These are phyloP conservation scores for Xylaria multiplex DNA, from an alignment of 2,329 filamentous ascomycete species.

Conservation along the genomic window DNA sequence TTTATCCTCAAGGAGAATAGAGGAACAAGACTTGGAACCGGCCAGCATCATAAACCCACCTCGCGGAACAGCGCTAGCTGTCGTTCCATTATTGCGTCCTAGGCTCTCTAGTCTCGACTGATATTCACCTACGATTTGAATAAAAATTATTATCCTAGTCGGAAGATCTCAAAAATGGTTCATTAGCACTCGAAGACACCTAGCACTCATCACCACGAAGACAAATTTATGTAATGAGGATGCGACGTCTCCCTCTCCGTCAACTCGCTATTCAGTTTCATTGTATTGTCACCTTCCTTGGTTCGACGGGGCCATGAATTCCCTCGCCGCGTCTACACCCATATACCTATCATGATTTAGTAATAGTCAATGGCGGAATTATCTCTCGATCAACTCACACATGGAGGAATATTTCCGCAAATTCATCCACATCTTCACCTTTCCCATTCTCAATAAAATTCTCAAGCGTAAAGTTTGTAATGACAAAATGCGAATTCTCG, in stretches of 20 bases:
- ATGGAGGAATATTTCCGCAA: conserved; percentile 45
- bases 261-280: neutral
- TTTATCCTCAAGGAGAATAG: too few species aligned
- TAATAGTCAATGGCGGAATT: neutral
- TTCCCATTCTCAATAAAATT: conserved; percentile 45
- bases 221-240: neutral
- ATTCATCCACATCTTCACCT: conserved; percentile 48
- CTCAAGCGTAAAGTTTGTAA: conserved; percentile 46
- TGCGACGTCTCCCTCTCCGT: neutral
- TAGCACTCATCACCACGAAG: neutral
- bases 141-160: neutral
- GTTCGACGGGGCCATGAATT: conserved; percentile 35
- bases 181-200: neutral
- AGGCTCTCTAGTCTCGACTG: neutral
- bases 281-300: neutral
- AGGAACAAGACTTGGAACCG: too few species aligned
- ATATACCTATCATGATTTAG: conserved; percentile 43
- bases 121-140: neutral
- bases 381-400: conserved; percentile 36
- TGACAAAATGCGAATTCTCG: conserved; percentile 44
- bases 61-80: too few species aligned
- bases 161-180: neutral
- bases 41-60: too few species aligned
- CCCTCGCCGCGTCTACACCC: conserved; percentile 43
- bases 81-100: neutral